A percentile compares a stretch with the other conserved stretches of the same genome.
Conservation (phyloP, 2,329 filamentous ascomycete genomes). For the Aspergillus persii region DNA sequence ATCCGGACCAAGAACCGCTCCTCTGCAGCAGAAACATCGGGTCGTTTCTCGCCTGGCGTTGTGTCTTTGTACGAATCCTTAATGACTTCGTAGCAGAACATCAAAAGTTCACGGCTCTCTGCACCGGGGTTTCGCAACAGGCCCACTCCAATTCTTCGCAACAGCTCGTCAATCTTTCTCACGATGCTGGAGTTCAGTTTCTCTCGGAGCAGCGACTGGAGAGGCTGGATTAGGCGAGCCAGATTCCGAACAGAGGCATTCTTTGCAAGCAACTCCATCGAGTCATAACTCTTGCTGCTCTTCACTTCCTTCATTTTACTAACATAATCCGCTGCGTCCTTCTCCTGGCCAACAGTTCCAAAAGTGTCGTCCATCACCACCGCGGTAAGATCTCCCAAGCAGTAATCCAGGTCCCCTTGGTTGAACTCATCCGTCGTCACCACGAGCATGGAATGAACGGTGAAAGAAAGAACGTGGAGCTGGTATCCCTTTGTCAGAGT, state of each 20-base stretch:
- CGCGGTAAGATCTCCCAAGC: conserved; percentile 70
- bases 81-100: conserved; percentile 94
- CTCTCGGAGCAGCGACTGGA: conserved; percentile 76
- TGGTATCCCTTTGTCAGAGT: conserved; percentile 86
- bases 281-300: conserved; percentile 96
- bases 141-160: conserved; percentile 78
- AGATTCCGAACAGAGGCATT: conserved; percentile 74
- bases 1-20: conserved; percentile 72
- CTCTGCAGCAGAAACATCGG: conserved; percentile 27
- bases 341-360: conserved; percentile 86
- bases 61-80: conserved; percentile 75
- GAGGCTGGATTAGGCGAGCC: conserved; percentile 71
- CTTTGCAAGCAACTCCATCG: conserved; percentile 87
- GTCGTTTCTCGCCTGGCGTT: conserved; percentile 39
- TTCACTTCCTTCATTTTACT: conserved; percentile 98
- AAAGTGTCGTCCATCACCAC: conserved; percentile 98
- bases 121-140: conserved; percentile 78
- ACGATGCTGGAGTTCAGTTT: conserved; percentile 80
- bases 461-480: conserved; percentile 91
- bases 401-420: conserved; percentile 87
- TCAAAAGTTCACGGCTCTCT: conserved; percentile 75
- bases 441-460: conserved; percentile 86
- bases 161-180: conserved; percentile 84
- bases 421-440: conserved; percentile 68
- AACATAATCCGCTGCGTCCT: conserved; percentile 92